Conservation (phyloP, 805 yeast genomes). For the Hanseniaspora occidentalis region DNA sequence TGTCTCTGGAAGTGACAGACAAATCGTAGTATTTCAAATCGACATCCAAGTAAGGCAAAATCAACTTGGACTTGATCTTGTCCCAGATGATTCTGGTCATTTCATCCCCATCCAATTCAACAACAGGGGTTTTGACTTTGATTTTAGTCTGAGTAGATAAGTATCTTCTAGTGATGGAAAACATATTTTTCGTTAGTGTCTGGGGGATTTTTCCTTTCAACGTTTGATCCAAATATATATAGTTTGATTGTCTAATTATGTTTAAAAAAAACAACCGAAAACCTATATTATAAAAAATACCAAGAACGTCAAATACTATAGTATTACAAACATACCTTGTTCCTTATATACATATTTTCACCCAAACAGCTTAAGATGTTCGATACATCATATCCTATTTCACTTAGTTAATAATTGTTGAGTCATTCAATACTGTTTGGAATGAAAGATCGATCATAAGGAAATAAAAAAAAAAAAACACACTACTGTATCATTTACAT, state of each 20-base stretch:
- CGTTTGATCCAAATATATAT: neutral
- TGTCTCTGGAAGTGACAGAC: slow-evolving; percentile 55
- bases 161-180: slow-evolving; percentile 12
- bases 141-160: slow-evolving; percentile 32
- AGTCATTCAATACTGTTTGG: too few relatives aligned
- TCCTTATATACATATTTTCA: too few relatives aligned
- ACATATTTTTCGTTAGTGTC: slow-evolving; percentile 1
- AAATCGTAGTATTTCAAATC: slow-evolving; percentile 70
- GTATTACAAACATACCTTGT: too few relatives aligned
- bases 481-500: too few relatives aligned
- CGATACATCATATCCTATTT: too few relatives aligned
- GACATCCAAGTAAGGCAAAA: slow-evolving; percentile 57
- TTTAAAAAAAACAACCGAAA: neutral
- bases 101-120: slow-evolving; percentile 76
- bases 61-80: slow-evolving; percentile 53
- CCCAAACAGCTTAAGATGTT: too few relatives aligned
- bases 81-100: slow-evolving; percentile 82
- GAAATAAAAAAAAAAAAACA: too few relatives aligned
- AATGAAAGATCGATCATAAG: too few relatives aligned
- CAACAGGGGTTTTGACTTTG: slow-evolving; percentile 60
- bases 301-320: too few relatives aligned
- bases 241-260: neutral
- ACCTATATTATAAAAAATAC: too few relatives aligned
- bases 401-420: too few relatives aligned
- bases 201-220: neutral